Evolutionary conservation across 2,329 filamentous ascomycete species (phyloP).

Genomic region (Monosporascus cannonballus): DNA sequence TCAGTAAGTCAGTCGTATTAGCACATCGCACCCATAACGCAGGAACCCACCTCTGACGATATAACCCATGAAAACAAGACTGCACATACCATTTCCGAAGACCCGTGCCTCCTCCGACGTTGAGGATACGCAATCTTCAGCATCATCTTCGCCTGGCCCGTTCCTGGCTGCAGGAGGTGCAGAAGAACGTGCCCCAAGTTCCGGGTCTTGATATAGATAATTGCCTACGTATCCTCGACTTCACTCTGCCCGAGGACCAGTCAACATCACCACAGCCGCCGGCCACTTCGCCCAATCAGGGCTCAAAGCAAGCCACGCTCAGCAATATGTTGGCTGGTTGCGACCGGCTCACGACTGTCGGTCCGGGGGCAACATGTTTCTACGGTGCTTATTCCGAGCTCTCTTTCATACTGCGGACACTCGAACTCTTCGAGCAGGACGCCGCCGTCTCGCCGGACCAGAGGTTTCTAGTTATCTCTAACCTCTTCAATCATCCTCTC

Average conservation of each 20-base stretch:
- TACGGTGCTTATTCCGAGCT: conserved; percentile 4
- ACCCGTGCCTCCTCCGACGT: conserved; percentile 1
- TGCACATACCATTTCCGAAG: conserved; percentile 5
- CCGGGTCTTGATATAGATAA: conserved; percentile 4
- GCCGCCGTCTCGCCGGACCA: not conserved
- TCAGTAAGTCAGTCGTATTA: conserved; percentile 1
- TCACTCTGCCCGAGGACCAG: conserved; percentile 2
- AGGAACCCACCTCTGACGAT: not conserved
- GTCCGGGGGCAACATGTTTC: conserved; percentile 1
- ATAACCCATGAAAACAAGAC: not conserved
- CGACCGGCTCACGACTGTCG: conserved; percentile 1
- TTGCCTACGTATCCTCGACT: conserved; percentile 3
- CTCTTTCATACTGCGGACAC: conserved; percentile 1
- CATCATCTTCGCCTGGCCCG: conserved; percentile 3
- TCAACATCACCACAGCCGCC: not conserved
- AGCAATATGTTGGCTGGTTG: conserved; percentile 4
- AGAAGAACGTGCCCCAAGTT: conserved; percentile 1
- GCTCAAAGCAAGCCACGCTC: not conserved
- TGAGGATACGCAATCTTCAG: conserved; percentile 4
- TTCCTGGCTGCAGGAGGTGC: conserved; percentile 3
- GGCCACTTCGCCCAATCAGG: not conserved
- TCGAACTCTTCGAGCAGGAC: conserved; percentile 1
- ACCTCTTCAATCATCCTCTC: conserved; percentile 1
- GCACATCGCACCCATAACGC: not conserved
- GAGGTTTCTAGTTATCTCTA: not conserved